phyloP scores from a whole-genome alignment of 371 early-diverging fungal species.

The Mortierella sp. region DNA sequence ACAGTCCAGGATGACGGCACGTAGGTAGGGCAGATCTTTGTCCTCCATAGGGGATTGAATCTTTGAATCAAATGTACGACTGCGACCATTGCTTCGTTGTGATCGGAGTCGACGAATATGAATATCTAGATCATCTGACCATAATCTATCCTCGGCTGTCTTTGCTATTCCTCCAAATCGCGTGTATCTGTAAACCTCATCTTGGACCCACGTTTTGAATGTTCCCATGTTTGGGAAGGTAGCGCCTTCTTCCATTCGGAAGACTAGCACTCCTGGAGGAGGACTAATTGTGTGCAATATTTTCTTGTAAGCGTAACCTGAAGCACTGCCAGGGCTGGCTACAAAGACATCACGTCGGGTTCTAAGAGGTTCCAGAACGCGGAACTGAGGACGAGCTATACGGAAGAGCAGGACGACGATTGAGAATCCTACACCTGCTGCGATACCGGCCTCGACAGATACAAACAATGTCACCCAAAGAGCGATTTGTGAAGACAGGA shows the following conservation, averaged over 20 bases:
- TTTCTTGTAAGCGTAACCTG: neutral
- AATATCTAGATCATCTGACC: slow-evolving; percentile 46
- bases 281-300: slow-evolving; percentile 17
- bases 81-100: neutral
- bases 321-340: neutral
- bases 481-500: slow-evolving; percentile 62
- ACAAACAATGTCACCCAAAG: slow-evolving; percentile 76
- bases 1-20: slow-evolving; percentile 42
- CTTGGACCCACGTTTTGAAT: slow-evolving; percentile 29
- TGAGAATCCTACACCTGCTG: slow-evolving; percentile 72
- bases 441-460: slow-evolving; percentile 79
- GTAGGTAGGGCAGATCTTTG: slow-evolving; percentile 21
- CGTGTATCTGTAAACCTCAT: slow-evolving; percentile 27
- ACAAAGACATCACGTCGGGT: slow-evolving; percentile 36
- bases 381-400: slow-evolving; percentile 76
- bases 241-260: slow-evolving; percentile 61
- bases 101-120: slow-evolving; percentile 22
- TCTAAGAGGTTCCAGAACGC: slow-evolving; percentile 54
- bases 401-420: slow-evolving; percentile 75
- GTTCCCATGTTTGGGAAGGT: slow-evolving; percentile 67
- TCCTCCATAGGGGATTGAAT: neutral
- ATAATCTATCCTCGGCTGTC: slow-evolving; percentile 28
- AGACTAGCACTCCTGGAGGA: slow-evolving; percentile 59
- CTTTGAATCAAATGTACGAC: neutral
- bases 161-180: slow-evolving; percentile 19